Evolutionary conservation across 805 yeast species (phyloP), one percentile per base, ranked within the genome.

Genomic region (Tetrapisispora phaffii): DNA sequence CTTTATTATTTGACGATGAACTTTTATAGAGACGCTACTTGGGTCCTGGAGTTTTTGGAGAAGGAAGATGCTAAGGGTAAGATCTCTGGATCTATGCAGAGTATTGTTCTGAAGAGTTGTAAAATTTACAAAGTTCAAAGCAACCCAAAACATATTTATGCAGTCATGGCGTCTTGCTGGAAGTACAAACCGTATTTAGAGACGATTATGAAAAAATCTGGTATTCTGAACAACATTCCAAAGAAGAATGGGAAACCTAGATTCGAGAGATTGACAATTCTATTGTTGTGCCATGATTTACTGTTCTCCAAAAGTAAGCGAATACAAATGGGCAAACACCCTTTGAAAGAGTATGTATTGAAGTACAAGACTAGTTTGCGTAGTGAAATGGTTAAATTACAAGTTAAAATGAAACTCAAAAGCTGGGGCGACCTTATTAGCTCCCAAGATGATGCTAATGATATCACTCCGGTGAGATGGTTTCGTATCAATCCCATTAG

Each of bases 281-380:
- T 80, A 44, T 67, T 90, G 8, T 64, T 90, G 63, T 82, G 82
- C 1, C 95, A 90, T 57, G 98, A 90, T 65, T 68, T 87, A 44
- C 62, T 89, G 6, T 73, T 93, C 46, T 75, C 90, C 6, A 75
- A 79, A 50, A 72, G 78, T 23, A 93, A 94, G 10, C 68, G 96
- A 49, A 82, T 90, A 47, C 94, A 87, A 59, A 82, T 87, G 72
- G 94, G 94, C 7, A 89, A 88, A 56, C 87, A 82, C 49, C 85
- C 90, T 0, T 72, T 87, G 47, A 93, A 93, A 58, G 93, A 85
- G 41, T 82, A 85, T 12, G 71, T 93, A 4, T 66, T 93, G 45
- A 73, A 78, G 47, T 82, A 88, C 60, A 85, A 84, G 62, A 80
- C 95, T 0, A 70, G 97, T 53, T 68, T 90, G 41, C 79, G 78